These are phyloP conservation scores for Posidonia australis DNA, from an alignment of 106 monocot species.

Conservation along the genomic window DNA sequence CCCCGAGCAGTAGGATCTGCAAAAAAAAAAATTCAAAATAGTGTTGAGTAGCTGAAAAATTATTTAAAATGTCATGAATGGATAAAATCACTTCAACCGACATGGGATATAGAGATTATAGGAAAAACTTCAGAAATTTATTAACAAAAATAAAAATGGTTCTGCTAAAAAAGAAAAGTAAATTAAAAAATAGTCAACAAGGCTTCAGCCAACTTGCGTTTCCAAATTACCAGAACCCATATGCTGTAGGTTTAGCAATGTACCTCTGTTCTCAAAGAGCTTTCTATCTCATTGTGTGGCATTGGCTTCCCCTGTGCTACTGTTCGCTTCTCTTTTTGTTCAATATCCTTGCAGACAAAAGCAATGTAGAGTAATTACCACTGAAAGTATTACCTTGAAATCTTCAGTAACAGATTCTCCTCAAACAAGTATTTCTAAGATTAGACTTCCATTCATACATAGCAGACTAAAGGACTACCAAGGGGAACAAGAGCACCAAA, in stretches of 20 bases:
- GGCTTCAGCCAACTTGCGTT: not conserved
- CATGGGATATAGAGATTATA: too few species aligned
- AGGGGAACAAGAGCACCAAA: too few species aligned
- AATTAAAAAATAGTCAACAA: too few species aligned
- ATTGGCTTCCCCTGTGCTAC: slow-evolving; percentile 18
- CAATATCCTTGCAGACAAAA: slow-evolving; percentile 33
- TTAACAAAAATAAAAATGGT: too few species aligned
- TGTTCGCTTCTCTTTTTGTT: slow-evolving; percentile 11
- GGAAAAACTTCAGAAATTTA: too few species aligned
- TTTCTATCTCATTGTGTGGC: slow-evolving; percentile 23
- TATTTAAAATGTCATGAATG: too few species aligned
- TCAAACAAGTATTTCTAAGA: not conserved
- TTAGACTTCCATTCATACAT: too few species aligned
- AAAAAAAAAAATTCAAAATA: not conserved
- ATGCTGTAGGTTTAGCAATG: not conserved
- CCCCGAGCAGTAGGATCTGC: slow-evolving; percentile 82
- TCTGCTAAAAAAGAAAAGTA: too few species aligned
- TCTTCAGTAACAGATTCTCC: not conserved
- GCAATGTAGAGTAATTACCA: slow-evolving; percentile 2
- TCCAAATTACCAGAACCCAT: not conserved
- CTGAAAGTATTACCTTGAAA: not conserved
- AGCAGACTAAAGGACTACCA: too few species aligned
- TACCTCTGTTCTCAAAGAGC: slow-evolving; percentile 69
- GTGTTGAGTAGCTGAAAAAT: not conserved
- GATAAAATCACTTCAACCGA: too few species aligned